Evolutionary conservation across 164 flowering plant genomes (phyloP).

Genomic region (Akebia trifoliata): DNA sequence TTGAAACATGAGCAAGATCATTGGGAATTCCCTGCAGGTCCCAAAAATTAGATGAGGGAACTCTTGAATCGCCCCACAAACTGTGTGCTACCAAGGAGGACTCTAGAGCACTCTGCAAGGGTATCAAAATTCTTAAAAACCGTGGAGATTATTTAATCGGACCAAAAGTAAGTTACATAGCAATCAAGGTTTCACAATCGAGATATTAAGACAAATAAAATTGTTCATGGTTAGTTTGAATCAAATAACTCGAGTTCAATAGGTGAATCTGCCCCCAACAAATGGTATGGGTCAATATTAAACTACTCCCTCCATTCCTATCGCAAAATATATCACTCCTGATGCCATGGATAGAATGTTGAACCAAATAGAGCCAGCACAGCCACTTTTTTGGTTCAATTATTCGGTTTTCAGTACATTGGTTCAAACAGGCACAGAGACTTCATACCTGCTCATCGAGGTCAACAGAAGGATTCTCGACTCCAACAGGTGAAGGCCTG

Average conservation of each 20-base stretch:
- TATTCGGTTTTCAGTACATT: neutral
- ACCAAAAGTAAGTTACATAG: neutral
- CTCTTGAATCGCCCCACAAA: constrained; percentile 9
- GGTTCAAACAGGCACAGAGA: neutral
- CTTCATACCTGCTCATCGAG: constrained; percentile 34
- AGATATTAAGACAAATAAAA: neutral
- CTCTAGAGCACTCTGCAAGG: constrained; percentile 1
- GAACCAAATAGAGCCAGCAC: neutral
- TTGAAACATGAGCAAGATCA: constrained; percentile 38
- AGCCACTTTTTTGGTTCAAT: neutral
- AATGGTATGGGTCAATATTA: too few species aligned
- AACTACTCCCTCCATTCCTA: too few species aligned
- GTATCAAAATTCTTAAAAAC: neutral
- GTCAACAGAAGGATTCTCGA: constrained; percentile 23
- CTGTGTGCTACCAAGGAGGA: constrained; percentile 5
- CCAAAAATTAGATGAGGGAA: constrained; percentile 15
- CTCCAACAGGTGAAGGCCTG: constrained; percentile 20
- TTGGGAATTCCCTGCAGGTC: constrained; percentile 33
- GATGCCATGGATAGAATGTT: neutral
- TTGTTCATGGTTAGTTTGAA: neutral
- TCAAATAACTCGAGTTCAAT: too few species aligned
- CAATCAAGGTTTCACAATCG: neutral
- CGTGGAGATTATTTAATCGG: neutral
- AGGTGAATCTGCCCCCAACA: too few species aligned
- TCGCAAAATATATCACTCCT: too few species aligned